Evolutionary conservation across 2,329 filamentous ascomycete species (phyloP), one percentile per base, ranked within the genome.

Genomic region (Chaetomium sp.): DNA sequence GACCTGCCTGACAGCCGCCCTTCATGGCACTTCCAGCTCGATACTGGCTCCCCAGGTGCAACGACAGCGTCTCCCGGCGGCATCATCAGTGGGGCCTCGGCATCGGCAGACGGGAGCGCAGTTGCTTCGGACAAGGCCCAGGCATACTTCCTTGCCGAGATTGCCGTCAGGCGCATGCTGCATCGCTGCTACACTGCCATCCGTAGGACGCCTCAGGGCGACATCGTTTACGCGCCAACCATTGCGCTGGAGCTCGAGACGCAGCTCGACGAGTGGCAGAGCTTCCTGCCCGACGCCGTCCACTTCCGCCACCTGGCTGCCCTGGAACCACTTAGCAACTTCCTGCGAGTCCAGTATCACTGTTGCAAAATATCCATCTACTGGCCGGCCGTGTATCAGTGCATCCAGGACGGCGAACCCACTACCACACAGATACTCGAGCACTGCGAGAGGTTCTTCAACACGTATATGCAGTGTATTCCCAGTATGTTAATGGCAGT

Each of bases 151-250:
- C 48, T 50, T 14, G 48, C 48, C 48, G 48, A 50, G 48, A 42
- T 50, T 35, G 48, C 48, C 37, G 35, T 50, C 36, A 41, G 48
- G 48, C 48, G 48, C 48, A 50, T 50, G 37, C 48, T 50, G 4
- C 48, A 50, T 42, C 48, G 48, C 48, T 50, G 48, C 19, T 50
- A 50, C 48, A 50, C 48, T n/a, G 48, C 48, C 48, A 50, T 50
- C 48, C 48, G 48, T 10, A 50, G 48, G 11, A 50, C 48, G 48
- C 48, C 48, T 34, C 48, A n/a, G 19, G 48, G 48, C 37, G 48
- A 50, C 9, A 42, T 50, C 48, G 48, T 42, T 36, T 50, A 50
- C 48, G 48, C 48, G 37, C 48, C 48, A 34, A 38, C 37, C 38
- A 50, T 50, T 10, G 48, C 48, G 19, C 48, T 50, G 36, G 48